These are phyloP conservation scores for Larix kaempferi DNA, from an alignment of 75 land plant species.

Conservation along the genomic window DNA sequence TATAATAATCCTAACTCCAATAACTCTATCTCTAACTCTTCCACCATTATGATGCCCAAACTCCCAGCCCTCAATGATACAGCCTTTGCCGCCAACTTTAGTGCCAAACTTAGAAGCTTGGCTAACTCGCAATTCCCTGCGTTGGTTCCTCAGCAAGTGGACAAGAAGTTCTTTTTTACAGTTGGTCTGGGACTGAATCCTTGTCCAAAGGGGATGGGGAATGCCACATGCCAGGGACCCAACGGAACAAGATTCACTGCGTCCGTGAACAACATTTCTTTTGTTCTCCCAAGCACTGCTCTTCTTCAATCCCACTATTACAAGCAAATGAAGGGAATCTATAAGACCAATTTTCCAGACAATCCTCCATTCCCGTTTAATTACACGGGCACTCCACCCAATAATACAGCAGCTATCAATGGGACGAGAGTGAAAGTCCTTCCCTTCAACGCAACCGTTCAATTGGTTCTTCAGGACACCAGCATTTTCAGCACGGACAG, in stretches of 20 bases:
- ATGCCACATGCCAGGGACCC: slow-evolving; percentile 34
- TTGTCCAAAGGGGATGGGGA: not conserved
- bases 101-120: no score
- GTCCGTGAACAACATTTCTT: slow-evolving; percentile 62
- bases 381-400: slow-evolving; percentile 27
- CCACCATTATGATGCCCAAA: no score
- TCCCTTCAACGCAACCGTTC: slow-evolving; percentile 20
- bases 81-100: no score
- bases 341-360: slow-evolving; percentile 32
- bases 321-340: slow-evolving; percentile 27
- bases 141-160: no score
- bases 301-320: slow-evolving; percentile 46
- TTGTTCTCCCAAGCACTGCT: slow-evolving; percentile 47
- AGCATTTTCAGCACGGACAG: slow-evolving; percentile 26
- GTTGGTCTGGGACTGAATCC: no score
- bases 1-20: no score
- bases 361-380: slow-evolving; percentile 31
- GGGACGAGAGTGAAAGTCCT: slow-evolving; percentile 16
- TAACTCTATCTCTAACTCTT: no score
- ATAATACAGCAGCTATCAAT: slow-evolving; percentile 15
- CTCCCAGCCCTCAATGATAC: no score
- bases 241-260: slow-evolving; percentile 47
- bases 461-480: slow-evolving; percentile 33
- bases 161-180: no score
- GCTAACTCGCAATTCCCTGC: no score